These are phyloP conservation scores for Peziza echinospora DNA, from an alignment of 495 filamentous ascomycete species.

Conservation along the genomic window DNA sequence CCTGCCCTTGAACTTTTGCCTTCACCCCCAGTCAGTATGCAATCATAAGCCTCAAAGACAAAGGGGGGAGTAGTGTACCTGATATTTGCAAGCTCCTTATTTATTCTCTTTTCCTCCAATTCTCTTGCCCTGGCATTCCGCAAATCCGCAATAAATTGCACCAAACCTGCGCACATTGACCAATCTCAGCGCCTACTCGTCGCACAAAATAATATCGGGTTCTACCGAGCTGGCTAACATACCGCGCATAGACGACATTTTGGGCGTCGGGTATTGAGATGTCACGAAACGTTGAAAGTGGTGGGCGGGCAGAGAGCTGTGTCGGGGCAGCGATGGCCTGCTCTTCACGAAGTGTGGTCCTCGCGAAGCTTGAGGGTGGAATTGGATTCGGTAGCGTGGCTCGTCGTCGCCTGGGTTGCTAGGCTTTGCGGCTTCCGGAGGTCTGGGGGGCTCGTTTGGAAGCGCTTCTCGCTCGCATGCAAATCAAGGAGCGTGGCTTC, in stretches of 20 bases:
- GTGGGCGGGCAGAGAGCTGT: too few relatives aligned
- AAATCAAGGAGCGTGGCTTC: too few relatives aligned
- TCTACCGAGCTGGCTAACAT: conserved; percentile 1
- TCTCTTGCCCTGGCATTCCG: conserved; percentile 87
- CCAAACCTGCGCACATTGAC: conserved; percentile 35
- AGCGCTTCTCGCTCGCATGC: too few relatives aligned
- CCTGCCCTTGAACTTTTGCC: conserved; percentile 58
- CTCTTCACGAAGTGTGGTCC: too few relatives aligned
- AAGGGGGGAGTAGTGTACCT: conserved; percentile 27
- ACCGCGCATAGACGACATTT: conserved; percentile 20
- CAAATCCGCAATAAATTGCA: conserved; percentile 96
- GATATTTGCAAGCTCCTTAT: conserved; percentile 98
- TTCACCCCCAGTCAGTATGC: conserved; percentile 16
- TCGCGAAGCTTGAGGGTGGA: too few relatives aligned
- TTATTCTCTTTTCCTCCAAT: conserved; percentile 95
- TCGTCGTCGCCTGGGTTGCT: too few relatives aligned
- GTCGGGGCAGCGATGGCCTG: too few relatives aligned
- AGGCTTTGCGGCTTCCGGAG: too few relatives aligned
- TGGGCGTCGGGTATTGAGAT: not conserved
- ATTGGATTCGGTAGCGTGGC: too few relatives aligned
- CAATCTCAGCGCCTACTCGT: conserved; percentile 10
- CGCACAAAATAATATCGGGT: not conserved
- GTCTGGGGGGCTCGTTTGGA: too few relatives aligned
- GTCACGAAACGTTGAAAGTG: too few relatives aligned
- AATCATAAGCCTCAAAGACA: not conserved